Evolutionary conservation across 1,139 yeast genomes (phyloP), one percentile per base, ranked within the genome.

Genomic region (Nakaseomyces glabratus): DNA sequence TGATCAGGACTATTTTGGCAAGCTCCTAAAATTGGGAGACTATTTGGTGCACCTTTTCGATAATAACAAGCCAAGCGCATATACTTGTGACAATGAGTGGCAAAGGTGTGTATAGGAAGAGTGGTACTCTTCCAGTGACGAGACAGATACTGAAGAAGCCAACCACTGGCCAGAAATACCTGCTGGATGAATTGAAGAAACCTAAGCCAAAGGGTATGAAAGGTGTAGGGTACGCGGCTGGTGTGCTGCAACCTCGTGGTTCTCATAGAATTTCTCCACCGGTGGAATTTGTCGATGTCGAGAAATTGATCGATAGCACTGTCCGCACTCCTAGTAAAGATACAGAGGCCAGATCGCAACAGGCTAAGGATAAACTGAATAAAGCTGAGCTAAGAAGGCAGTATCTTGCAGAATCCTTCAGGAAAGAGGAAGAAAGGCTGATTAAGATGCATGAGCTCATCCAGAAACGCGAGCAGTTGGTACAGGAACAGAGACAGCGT

Each of bases 51-150:
- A n/a, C n/a, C n/a, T n/a, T n/a, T n/a, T n/a, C n/a, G n/a, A n/a
- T n/a, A n/a, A n/a, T n/a, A n/a, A n/a, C n/a, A n/a, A n/a, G n/a
- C n/a, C n/a, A n/a, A n/a, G n/a, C n/a, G n/a, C n/a, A n/a, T n/a
- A n/a, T n/a, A n/a, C n/a, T n/a, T n/a, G n/a, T n/a, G n/a, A 25
- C 2, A n/a, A 26, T 26, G 30, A 26, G 30, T 18, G 30, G 30
- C 15, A 26, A 26, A n/a, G 30, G 21, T 11, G 21, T 18, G 8
- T 26, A 17, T 17, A 17, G 30, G 18, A 81, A 81, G 61, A 79
- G 93, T 36, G 95, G 96, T 55, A 66, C 82, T 33, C 68, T 86
- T 46, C 96, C 96, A 35, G 68, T 65, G 39, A 76, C 82, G 10
- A 76, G 94, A 52, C 75, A 80, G 24, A 72, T 80, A 24, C 70